Evolutionary conservation across 2,329 filamentous ascomycete species (phyloP), one percentile per base, ranked within the genome.

Genomic region (Pseudogymnoascus sp.): DNA sequence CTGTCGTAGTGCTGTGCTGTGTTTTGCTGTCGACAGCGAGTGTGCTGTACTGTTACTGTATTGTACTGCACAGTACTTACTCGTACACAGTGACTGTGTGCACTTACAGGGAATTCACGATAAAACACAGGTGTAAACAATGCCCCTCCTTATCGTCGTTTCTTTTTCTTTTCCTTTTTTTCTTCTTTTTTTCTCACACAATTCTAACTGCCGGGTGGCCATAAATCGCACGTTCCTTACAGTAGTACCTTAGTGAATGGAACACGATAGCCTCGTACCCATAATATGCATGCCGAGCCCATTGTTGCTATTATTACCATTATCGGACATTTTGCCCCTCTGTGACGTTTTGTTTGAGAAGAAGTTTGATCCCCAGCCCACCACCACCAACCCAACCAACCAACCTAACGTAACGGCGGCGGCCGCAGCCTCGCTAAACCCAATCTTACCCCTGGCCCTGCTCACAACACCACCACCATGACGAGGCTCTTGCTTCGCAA

Each of bases 181-280:
- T 39, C 16, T 39, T 39, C 5, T 16, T 39, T 39, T 37, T 37
- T 14, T 16, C 37, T 16, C 37, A 39, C 37, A 5, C 37, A 39
- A 39, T 39, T 16, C n/a, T 14, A 39, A 39, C 5, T 39, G 37
- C 37, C 37, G 37, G 14, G 37, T 39, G 37, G 37, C 5, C 37
- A 39, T 39, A 12, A 39, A 39, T 39, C 37, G 37, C 37, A 85
- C 79, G 37, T 81, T 81, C n/a, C 83, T 83, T 64, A 85, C 81
- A 2, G 83, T 85, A 69, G 80, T 78, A 64, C 78, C 77, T 79
- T 26, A 11, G 34, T 1, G 1, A 21, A 31, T 62, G 29, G 31
- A 21, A 26, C 34, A 51, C n/a, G 57, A 67, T 23, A 69, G 65
- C 21, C 61, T 60, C 37, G 21, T 39, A 39, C 37, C 39, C 23